Base-by-base conservation (phyloP, 805 yeast genomes). In the Candida koratica region DNA sequence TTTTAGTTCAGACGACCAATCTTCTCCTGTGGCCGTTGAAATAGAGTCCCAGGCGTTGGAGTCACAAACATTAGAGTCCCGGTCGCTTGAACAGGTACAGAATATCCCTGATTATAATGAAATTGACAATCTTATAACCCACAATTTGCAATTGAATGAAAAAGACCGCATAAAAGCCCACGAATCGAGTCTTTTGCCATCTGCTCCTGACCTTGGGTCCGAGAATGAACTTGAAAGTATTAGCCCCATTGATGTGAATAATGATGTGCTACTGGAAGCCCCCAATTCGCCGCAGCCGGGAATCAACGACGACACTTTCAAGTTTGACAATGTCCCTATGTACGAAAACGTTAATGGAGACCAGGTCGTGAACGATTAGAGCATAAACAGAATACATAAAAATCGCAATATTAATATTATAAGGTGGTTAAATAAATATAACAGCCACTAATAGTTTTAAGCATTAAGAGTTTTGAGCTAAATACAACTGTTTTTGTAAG, bases 111-210 rank as follows among this genome's bases (percentile, higher is more conserved):
- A 49, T 5, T 61, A 61, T 38, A 48, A 54, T 17, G 61, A 55
- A 12, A 32, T 41, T 6, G 25, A 16, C 23, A 32, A 29, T 23
- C n/a, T 43, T 12, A 43, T 47, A 10, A 16, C 41, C 19, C 53
- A 54, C 7, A 31, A 36, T 10, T 43, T 39, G 12, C 46, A 49
- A n/a, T 32, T 71, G 23, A 53, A 77, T 1, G 90, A 82, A 41
- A 82, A 83, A 52, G 81, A 80, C 42, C 48, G 69, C 11, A 54
- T 80, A 46, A 60, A 68, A 39, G 56, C 67, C 4, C 68, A 68
- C 32, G 89, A 81, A 51, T 69, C 71, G 30, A 71, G 82, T 4
- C 59, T 82, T 27, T 48, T 81, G 15, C 89, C 90, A 0, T 79
- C 86, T 2, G 59, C 56, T 1, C 59, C 56, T 1, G 53, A 51